Evolutionary conservation across 148 eudicot genomes (phyloP).

Genomic region (Rhododendron ovatum): DNA sequence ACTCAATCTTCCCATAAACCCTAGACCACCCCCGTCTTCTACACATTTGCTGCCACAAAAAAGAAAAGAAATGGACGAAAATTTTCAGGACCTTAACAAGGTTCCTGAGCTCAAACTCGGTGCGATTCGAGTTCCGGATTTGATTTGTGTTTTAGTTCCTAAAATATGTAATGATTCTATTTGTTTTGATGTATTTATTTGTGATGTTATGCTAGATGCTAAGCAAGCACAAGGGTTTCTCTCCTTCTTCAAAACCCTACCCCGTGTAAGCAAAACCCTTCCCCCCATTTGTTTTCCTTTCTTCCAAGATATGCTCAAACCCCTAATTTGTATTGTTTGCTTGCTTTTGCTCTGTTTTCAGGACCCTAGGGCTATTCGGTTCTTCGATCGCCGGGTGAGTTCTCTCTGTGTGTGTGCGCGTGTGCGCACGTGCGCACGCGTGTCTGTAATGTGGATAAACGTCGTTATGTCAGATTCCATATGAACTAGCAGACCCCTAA

Average conservation of each 20-base stretch:
- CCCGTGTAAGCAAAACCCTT: conserved; percentile 41
- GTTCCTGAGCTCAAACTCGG: conserved; percentile 96
- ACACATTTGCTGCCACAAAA: not conserved
- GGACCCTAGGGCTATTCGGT: conserved; percentile 75
- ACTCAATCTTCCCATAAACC: conserved; percentile 7
- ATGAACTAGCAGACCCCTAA: not conserved
- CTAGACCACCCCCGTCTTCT: conserved; percentile 3
- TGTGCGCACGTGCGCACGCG: not conserved
- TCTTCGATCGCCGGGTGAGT: conserved; percentile 93
- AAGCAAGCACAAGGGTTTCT: conserved; percentile 97
- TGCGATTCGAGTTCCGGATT: conserved; percentile 13
- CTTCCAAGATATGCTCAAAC: not conserved
- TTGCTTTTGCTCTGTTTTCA: conserved; percentile 28
- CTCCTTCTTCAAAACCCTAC: conserved; percentile 76
- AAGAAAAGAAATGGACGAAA: conserved; percentile 43
- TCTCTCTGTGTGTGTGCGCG: not conserved
- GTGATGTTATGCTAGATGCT: conserved; percentile 44
- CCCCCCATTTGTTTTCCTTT: not conserved
- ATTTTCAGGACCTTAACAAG: conserved; percentile 56
- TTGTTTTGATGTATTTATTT: not conserved
- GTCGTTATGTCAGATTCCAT: not conserved
- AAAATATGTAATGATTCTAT: not conserved
- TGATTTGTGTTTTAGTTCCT: not conserved
- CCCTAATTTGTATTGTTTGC: not conserved
- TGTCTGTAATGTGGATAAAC: not conserved